Evolutionary conservation across 2,329 filamentous ascomycete species (phyloP).

Genomic region (Phialemoniopsis sp.): DNA sequence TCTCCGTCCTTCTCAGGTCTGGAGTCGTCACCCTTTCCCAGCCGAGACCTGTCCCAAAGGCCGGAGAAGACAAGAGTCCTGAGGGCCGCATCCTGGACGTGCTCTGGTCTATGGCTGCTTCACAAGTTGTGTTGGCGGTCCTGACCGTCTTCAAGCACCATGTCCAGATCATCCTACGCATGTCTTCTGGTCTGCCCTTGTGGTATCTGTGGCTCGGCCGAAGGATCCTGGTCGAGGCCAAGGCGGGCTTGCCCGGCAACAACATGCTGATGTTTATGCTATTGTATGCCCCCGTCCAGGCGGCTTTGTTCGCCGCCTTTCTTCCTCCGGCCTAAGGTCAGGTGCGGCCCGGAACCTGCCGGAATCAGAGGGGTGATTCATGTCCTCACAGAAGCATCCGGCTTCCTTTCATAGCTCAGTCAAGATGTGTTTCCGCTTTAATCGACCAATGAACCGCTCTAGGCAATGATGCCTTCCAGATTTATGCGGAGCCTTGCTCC

Average conservation of each 20-base stretch:
- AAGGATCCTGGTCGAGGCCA: constrained; percentile 28
- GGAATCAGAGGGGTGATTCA: too few species aligned
- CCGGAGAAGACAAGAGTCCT: constrained; percentile 1
- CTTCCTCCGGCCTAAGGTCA: constrained; percentile 83
- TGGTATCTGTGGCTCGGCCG: constrained; percentile 82
- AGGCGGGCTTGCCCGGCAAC: background rate
- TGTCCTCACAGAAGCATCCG: too few species aligned
- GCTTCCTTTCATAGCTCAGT: too few species aligned
- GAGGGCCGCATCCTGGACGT: constrained; percentile 20
- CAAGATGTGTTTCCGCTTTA: too few species aligned
- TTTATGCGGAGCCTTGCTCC: too few species aligned
- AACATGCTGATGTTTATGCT: constrained; percentile 62
- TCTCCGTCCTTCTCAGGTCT: constrained; percentile 64
- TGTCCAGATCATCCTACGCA: constrained; percentile 86
- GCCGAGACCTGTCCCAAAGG: constrained; percentile 11
- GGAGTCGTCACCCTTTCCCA: constrained; percentile 34
- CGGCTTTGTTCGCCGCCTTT: constrained; percentile 80
- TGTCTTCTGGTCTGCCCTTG: constrained; percentile 82
- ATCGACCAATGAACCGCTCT: too few species aligned
- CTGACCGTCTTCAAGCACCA: constrained; percentile 79
- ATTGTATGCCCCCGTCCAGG: constrained; percentile 81
- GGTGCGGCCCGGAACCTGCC: too few species aligned
- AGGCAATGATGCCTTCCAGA: too few species aligned
- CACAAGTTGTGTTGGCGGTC: constrained; percentile 67
- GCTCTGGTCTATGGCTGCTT: constrained; percentile 58